Evolutionary conservation across 2,329 filamentous ascomycete species (phyloP).

Genomic region (Aspergillus neotritici): DNA sequence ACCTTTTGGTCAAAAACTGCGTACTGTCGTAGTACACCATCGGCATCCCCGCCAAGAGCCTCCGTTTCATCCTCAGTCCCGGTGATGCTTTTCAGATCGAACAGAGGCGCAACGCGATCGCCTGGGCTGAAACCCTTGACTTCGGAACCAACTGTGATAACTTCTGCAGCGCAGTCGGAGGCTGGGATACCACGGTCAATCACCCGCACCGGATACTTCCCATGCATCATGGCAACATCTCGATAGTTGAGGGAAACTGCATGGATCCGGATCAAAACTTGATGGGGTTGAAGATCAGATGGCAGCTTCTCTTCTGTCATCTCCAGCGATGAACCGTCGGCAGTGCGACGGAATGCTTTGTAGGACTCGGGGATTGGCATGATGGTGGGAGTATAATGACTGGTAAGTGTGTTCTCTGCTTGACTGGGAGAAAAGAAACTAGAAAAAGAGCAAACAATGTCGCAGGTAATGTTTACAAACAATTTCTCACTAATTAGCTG

Average conservation of each 20-base stretch:
- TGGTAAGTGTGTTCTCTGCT: too few species aligned
- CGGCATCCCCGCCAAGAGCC: not conserved
- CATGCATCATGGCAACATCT: slow-evolving; percentile 5
- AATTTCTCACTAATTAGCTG: too few species aligned
- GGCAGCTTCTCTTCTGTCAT: not conserved
- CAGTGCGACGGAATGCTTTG: too few species aligned
- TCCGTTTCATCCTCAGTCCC: too few species aligned
- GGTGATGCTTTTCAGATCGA: too few species aligned
- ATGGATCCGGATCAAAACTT: too few species aligned
- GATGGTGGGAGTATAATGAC: too few species aligned
- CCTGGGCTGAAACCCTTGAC: slow-evolving; percentile 1
- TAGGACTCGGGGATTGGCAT: too few species aligned
- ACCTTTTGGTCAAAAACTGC: slow-evolving; percentile 2
- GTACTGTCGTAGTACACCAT: slow-evolving; percentile 5
- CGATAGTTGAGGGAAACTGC: slow-evolving; percentile 4
- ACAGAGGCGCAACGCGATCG: too few species aligned
- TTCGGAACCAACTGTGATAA: slow-evolving; percentile 1
- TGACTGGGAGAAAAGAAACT: too few species aligned
- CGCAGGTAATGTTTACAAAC: too few species aligned
- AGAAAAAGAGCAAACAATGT: too few species aligned
- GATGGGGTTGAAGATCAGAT: not conserved
- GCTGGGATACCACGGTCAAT: not conserved
- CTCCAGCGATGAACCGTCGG: not conserved
- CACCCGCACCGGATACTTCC: slow-evolving; percentile 1
- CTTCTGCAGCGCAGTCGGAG: slow-evolving; percentile 4